These are phyloP conservation scores for Rhododendron ovatum DNA, from an alignment of 148 eudicot genomes.

Conservation along the genomic window DNA sequence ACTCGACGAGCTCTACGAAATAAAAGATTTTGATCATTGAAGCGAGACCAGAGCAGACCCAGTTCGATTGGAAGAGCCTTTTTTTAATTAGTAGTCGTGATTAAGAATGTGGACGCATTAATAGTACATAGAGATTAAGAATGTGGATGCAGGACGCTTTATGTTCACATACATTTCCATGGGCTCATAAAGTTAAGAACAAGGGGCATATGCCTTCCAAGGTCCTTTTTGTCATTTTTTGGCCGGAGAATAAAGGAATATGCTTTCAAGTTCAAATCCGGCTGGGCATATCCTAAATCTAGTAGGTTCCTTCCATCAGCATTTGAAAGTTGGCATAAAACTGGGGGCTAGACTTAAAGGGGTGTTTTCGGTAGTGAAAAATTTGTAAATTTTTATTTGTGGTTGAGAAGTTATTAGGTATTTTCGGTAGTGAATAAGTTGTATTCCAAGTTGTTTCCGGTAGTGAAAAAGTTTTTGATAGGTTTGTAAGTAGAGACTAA, in stretches of 20 bases:
- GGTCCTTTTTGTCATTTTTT: background rate
- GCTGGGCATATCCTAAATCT: background rate
- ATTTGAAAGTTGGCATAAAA: background rate
- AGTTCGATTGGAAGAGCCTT: background rate
- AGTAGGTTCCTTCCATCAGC: background rate
- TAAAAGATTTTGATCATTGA: no score
- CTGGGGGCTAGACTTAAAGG: background rate
- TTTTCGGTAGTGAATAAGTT: no score
- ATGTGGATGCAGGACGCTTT: background rate
- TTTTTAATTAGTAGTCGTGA: background rate
- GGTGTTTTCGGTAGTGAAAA: no score
- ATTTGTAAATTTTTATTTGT: no score
- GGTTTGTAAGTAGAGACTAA: no score
- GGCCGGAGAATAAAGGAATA: background rate
- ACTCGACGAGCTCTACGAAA: no score
- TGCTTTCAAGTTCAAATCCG: background rate
- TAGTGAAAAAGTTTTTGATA: no score
- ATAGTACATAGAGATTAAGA: background rate
- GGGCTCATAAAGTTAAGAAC: background rate
- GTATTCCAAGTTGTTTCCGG: no score
- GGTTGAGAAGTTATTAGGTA: no score
- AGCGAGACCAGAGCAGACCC: no score
- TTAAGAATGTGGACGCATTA: background rate
- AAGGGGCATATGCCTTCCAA: background rate
- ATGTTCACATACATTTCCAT: background rate